These are phyloP conservation scores for Corylus heterophylla DNA, from an alignment of 306 rosid species.

Conservation along the genomic window DNA sequence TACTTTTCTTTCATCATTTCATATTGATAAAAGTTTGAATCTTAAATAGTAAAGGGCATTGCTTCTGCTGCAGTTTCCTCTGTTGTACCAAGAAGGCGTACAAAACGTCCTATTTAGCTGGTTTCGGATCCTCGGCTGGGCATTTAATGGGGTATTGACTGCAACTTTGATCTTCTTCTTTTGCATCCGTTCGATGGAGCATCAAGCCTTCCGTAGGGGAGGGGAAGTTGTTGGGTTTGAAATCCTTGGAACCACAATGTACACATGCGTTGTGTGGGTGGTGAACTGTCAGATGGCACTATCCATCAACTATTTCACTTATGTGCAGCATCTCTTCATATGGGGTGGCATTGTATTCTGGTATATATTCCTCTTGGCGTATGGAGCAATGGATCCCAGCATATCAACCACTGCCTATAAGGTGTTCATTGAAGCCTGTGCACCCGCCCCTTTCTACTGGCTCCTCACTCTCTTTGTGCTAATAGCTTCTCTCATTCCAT, in stretches of 20 bases:
- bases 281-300: slow-evolving; percentile 98
- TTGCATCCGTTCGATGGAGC: slow-evolving; percentile 56
- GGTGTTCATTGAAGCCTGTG: slow-evolving; percentile 89
- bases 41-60: background rate
- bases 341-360: slow-evolving; percentile 85
- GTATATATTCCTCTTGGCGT: slow-evolving; percentile 82
- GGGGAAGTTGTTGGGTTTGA: slow-evolving; percentile 72
- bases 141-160: slow-evolving; percentile 57
- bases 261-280: slow-evolving; percentile 88
- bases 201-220: slow-evolving; percentile 79
- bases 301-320: slow-evolving; percentile 81
- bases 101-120: slow-evolving; percentile 90
- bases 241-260: slow-evolving; percentile 76
- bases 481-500: slow-evolving; percentile 64
- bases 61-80: slow-evolving; percentile 65
- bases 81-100: slow-evolving; percentile 91
- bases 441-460: slow-evolving; percentile 86
- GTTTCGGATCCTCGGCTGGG: slow-evolving; percentile 75
- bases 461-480: slow-evolving; percentile 63
- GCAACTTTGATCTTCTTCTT: slow-evolving; percentile 75
- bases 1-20: background rate
- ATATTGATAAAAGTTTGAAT: background rate
- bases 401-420: slow-evolving; percentile 81
- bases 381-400: slow-evolving; percentile 75
- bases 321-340: slow-evolving; percentile 80